Conservation (phyloP, 2,329 filamentous ascomycete genomes). For the Pseudogymnoascus pannorum region DNA sequence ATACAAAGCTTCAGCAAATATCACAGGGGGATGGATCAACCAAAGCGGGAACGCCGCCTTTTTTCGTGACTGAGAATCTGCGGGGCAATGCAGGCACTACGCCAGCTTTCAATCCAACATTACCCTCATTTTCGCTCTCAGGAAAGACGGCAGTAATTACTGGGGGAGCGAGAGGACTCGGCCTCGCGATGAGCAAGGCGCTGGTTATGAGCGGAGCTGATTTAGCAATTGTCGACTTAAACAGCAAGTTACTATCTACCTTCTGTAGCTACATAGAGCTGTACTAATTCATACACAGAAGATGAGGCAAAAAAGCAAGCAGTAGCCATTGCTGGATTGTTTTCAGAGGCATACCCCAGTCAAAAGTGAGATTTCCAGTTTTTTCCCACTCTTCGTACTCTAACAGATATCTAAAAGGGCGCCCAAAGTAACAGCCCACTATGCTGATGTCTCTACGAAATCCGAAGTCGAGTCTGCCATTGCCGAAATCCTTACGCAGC, state of each 20-base stretch:
- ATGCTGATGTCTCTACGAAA: conserved; percentile 75
- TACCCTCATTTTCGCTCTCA: conserved; percentile 80
- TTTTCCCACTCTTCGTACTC: neutral
- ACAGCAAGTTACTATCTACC: conserved; percentile 53
- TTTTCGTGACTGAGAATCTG: conserved; percentile 22
- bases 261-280: neutral
- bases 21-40: neutral
- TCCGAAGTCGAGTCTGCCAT: conserved; percentile 71
- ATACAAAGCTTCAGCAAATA: neutral
- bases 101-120: conserved; percentile 62
- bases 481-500: conserved; percentile 58
- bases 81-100: conserved; percentile 15
- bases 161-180: conserved; percentile 81
- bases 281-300: conserved; percentile 42
- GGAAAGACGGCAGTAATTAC: conserved; percentile 79
- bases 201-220: conserved; percentile 83
- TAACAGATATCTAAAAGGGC: conserved; percentile 37
- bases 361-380: neutral
- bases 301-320: conserved; percentile 78
- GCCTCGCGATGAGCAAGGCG: conserved; percentile 87
- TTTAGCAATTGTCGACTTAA: conserved; percentile 79
- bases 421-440: conserved; percentile 79
- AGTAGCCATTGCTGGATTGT: conserved; percentile 23
- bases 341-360: neutral
- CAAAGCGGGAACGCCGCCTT: conserved; percentile 14